A percentile compares a stretch with the other conserved stretches of the same genome.
These are phyloP conservation scores for Annulohypoxylon moriforme DNA, from an alignment of 495 filamentous ascomycete species.

Conservation along the genomic window DNA sequence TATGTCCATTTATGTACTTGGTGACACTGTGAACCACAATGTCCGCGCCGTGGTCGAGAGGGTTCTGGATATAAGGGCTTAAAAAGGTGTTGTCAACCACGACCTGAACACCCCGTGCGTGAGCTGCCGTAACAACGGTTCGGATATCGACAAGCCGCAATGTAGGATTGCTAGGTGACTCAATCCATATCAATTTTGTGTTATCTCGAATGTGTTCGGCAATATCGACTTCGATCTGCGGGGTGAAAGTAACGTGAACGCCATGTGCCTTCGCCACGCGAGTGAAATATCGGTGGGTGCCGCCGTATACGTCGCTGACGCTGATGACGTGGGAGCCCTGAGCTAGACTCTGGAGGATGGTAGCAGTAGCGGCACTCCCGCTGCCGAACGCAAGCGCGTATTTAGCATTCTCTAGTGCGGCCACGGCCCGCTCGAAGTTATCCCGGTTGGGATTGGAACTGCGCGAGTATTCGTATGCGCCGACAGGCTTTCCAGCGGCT, in stretches of 20 bases:
- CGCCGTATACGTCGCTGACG: conserved; percentile 96
- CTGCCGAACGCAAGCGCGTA: conserved; percentile 96
- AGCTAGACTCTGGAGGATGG: conserved; percentile 91
- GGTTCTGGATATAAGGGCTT: conserved; percentile 95
- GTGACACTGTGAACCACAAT: conserved; percentile 99
- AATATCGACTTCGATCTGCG: conserved; percentile 87
- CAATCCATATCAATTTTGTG: conserved; percentile 98
- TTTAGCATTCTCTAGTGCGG: conserved; percentile 90
- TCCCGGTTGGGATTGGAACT: conserved; percentile 93
- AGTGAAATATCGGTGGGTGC: conserved; percentile 98
- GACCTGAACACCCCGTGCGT: conserved; percentile 88
- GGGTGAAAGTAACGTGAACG: conserved; percentile 93
- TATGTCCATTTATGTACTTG: conserved; percentile 99
- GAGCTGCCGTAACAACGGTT: conserved; percentile 81
- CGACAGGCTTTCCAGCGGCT: conserved; percentile 84
- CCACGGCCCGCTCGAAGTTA: conserved; percentile 92
- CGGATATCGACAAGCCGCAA: conserved; percentile 91
- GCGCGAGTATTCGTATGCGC: conserved; percentile 88
- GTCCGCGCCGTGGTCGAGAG: conserved; percentile 92
- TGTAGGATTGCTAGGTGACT: conserved; percentile 94
- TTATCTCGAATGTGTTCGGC: conserved; percentile 83
- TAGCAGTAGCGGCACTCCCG: conserved; percentile 92
- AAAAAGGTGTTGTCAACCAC: conserved; percentile 99
- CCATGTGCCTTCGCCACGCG: conserved; percentile 95
- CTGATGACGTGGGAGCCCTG: conserved; percentile 93